Evolutionary conservation across 139 green algal species (phyloP), one percentile per base, ranked within the genome.

Genomic region (Volvox africanus): DNA sequence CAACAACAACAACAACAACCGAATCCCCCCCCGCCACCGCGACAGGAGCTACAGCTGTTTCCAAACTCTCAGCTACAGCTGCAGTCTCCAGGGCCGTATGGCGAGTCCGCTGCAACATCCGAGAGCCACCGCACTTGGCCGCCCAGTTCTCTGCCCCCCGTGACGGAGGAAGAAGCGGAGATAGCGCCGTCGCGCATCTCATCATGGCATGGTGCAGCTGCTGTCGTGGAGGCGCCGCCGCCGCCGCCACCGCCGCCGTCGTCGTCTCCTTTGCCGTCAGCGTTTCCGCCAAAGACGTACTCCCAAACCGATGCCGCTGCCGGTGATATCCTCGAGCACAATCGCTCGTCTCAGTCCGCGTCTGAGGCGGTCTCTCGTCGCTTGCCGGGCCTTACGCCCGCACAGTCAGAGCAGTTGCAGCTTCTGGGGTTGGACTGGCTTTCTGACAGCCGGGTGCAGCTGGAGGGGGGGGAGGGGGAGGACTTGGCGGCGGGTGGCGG

Each of bases 321-420:
- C 5, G 65, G 9, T 73, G 44, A 55, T 55, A 14, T 55, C 44
- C 5, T 55, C 5, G 44, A 55, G 44, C 44, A 55, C 44, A 55
- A 55, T 55, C 65, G 21, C 21, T 73, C 65, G 65, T 73, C 65
- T 2, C 24, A 24, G 65, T 28, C 65, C 65, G 65, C 21, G 9
- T 73, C 65, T 73, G 65, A 21, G 50, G 81, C 81, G 11, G 13
- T 19, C 16, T 61, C 81, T 20, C 81, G 30, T n/a, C 61, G 61
- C 30, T 13, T 87, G 55, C 61, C 61, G 61, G 81, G 61, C 81
- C 81, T 87, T 18, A 87, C 81, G 61, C 61, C 61, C 17, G 81
- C 30, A 32, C 81, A 87, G 30, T 87, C 81, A n/a, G 35, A 87
- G 61, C 81, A 87, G 81, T 61, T 87, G 61, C n/a, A 77, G 81